A percentile compares a stretch with the other conserved stretches of the same genome.
These are phyloP conservation scores for Rhodotorula sp. DNA, from an alignment of 1,284 basidiomycete genomes.

Conservation along the genomic window DNA sequence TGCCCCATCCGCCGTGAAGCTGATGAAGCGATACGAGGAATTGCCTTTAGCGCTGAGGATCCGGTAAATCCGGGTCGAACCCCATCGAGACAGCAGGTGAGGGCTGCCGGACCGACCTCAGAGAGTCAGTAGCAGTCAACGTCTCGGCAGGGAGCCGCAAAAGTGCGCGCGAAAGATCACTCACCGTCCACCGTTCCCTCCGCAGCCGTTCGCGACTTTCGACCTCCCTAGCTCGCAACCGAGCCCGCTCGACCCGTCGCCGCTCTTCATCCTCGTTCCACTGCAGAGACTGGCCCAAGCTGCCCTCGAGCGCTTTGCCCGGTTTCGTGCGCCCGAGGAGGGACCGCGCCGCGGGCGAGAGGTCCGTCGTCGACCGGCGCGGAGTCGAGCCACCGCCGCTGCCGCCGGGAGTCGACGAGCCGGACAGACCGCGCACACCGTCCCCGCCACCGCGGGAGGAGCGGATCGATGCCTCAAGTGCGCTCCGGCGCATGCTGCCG, in stretches of 20 bases:
- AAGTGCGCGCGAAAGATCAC: neutral
- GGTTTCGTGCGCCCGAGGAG: slow-evolving; percentile 64
- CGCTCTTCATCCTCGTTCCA: slow-evolving; percentile 34
- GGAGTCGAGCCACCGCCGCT: slow-evolving; percentile 49
- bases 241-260: slow-evolving; percentile 13
- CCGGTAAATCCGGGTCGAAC: slow-evolving; percentile 30
- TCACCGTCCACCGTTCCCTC: slow-evolving; percentile 37
- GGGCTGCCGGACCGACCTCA: slow-evolving; percentile 9
- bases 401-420: slow-evolving; percentile 46
- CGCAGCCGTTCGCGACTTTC: slow-evolving; percentile 13
- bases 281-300: slow-evolving; percentile 10
- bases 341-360: slow-evolving; percentile 76
- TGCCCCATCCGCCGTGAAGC: no score
- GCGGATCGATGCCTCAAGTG: slow-evolving; percentile 4
- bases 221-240: slow-evolving; percentile 21
- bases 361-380: slow-evolving; percentile 47
- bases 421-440: neutral
- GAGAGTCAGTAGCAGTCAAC: neutral
- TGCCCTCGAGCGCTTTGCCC: slow-evolving; percentile 15
- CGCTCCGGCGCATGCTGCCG: slow-evolving; percentile 47
- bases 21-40: neutral
- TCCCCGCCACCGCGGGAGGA: neutral
- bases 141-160: neutral
- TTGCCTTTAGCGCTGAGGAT: neutral
- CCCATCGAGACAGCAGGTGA: slow-evolving; percentile 23